Evolutionary conservation across 2,329 filamentous ascomycete genomes (phyloP), one percentile per base, ranked within the genome.

Genomic region (Colletotrichum noveboracense): DNA sequence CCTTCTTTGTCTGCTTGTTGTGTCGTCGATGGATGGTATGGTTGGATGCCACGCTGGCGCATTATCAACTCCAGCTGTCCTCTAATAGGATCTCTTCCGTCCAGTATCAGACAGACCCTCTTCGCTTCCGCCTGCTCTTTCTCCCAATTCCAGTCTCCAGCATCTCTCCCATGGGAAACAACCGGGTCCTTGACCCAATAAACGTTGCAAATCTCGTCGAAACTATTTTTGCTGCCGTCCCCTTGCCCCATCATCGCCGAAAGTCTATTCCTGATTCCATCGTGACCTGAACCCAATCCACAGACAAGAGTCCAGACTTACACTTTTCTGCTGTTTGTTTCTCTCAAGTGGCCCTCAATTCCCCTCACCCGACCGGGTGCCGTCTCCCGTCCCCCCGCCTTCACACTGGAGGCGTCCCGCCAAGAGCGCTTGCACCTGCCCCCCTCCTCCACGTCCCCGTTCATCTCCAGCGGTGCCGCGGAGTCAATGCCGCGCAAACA

Each of bases 391-490:
- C 13, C 61, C 69, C 68, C 68, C 61, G 71, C 71, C 60, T 34
- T 65, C 24, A 18, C 21, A 16, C 18, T 43, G 26, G 71, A 61
- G 14, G 2, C 36, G 43, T 68, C 55, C 64, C 64, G 69, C 64
- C 70, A 65, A 68, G 21, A 58, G 73, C 73, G 73, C 73, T 75
- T 75, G 38, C 70, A 75, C 73, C 26, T 75, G n/a, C 73, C 73
- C 64, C 30, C 28, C 8, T 36, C 26, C 32, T 14, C 9, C 10
- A 34, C n/a, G n/a, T 62, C 36, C 55, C 55, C 38, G 24, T 55
- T 26, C 56, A 60, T 24, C 24, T 34, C 4, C 32, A 56, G 64
- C 48, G 12, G 21, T 64, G 8, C 52, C 67, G 18, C 65, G 56
- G 67, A 58, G 28, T 67, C 73, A 69, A 73, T 73, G 56, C 70